Evolutionary conservation across 2,329 filamentous ascomycete species (phyloP).

Genomic region (Penicillium sp.): DNA sequence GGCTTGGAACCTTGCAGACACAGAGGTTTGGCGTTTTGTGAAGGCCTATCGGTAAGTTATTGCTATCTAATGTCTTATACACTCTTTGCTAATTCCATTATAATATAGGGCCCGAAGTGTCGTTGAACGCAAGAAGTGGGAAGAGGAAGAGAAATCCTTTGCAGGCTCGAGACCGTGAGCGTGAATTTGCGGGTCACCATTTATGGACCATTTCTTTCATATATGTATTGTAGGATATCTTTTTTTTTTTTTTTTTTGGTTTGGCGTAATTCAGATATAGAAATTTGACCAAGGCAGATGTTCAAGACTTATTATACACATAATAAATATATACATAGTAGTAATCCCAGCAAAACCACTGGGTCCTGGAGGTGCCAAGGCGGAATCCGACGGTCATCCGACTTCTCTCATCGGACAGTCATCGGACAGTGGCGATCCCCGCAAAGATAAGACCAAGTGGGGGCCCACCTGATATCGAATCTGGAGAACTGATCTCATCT

Average conservation of each 20-base stretch:
- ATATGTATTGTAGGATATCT: conserved; percentile 14
- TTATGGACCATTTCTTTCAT: conserved; percentile 7
- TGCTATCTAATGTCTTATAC: neutral
- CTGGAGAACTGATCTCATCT: conserved; percentile 9
- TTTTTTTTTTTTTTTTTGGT: neutral
- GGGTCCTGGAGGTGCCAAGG: neutral
- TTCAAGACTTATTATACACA: neutral
- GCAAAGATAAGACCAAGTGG: conserved; percentile 22
- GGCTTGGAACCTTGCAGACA: conserved; percentile 61
- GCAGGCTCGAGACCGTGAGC: conserved; percentile 45
- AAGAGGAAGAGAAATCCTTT: conserved; percentile 59
- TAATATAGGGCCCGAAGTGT: conserved; percentile 51
- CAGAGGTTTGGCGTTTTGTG: conserved; percentile 65
- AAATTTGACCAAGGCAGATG: neutral
- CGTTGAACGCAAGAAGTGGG: conserved; percentile 59
- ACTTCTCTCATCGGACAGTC: conserved; percentile 29
- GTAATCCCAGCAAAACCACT: conserved; percentile 5
- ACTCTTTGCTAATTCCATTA: conserved; percentile 7
- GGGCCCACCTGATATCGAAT: conserved; percentile 12
- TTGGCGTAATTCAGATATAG: conserved; percentile 15
- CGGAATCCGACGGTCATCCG: conserved; percentile 5
- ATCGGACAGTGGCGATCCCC: conserved; percentile 44
- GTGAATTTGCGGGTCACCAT: neutral
- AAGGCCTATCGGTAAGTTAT: conserved; percentile 52
- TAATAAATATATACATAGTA: neutral